phyloP scores from a whole-genome alignment of 306 rosid species.

The Ochetophila trinervis region DNA sequence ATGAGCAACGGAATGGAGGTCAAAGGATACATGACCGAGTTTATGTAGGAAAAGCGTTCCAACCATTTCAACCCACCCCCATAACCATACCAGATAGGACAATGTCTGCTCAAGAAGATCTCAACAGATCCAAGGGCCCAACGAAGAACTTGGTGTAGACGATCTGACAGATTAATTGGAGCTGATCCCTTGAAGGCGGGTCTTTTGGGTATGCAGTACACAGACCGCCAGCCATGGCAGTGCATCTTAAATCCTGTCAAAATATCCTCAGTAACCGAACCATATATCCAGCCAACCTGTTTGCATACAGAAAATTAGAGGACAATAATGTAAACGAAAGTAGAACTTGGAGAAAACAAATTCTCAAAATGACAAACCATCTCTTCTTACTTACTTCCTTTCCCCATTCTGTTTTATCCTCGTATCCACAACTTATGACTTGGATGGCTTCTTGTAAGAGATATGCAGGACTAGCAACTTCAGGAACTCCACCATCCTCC shows the following conservation, averaged over 20 bases:
- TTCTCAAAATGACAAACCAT: background rate
- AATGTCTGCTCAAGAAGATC: constrained; percentile 88
- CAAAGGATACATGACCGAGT: constrained; percentile 89
- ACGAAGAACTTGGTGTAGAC: constrained; percentile 92
- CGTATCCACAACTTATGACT: constrained; percentile 96
- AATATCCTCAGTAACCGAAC: constrained; percentile 97
- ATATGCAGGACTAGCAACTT: constrained; percentile 64
- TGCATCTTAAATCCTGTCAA: constrained; percentile 99
- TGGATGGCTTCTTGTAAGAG: constrained; percentile 90
- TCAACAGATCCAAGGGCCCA: constrained; percentile 99
- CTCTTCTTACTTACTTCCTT: constrained; percentile 62
- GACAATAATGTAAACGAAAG: constrained; percentile 1
- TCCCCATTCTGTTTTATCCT: constrained; percentile 98
- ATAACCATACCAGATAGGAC: constrained; percentile 94
- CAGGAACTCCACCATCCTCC: constrained; percentile 82
- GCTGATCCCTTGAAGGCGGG: constrained; percentile 99
- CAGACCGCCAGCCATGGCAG: constrained; percentile 99
- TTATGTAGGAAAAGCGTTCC: constrained; percentile 87
- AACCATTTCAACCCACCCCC: constrained; percentile 82
- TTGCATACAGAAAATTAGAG: constrained; percentile 22
- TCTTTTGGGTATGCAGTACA: constrained; percentile 83
- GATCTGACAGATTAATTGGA: constrained; percentile 93
- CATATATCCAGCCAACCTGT: constrained; percentile 98
- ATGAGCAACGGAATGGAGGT: constrained; percentile 86
- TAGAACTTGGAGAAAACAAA: constrained; percentile 15